Evolutionary conservation across 352 stramenopile species (phyloP).

Genomic region (Phytophthora lateralis): DNA sequence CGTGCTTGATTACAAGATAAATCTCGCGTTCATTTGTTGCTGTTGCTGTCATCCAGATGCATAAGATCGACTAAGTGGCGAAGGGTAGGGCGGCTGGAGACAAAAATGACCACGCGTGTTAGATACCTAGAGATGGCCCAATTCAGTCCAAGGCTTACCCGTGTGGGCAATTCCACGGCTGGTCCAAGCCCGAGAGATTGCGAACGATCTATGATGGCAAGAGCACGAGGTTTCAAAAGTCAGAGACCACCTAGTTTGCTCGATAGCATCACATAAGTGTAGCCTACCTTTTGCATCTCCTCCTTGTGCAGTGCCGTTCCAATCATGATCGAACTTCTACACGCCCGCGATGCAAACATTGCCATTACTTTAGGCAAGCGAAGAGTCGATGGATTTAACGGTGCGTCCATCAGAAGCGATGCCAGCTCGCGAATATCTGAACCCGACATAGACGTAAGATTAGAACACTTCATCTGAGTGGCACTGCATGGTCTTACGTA

Average conservation of each 20-base stretch:
- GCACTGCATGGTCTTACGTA: slow-evolving; percentile 16
- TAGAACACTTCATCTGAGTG: background rate
- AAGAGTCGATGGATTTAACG: slow-evolving; percentile 57
- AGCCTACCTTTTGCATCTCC: slow-evolving; percentile 91
- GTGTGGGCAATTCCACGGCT: slow-evolving; percentile 97
- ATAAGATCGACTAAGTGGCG: slow-evolving; percentile 71
- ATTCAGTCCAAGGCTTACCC: slow-evolving; percentile 47
- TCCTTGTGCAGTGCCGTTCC: slow-evolving; percentile 91
- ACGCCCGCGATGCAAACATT: slow-evolving; percentile 97
- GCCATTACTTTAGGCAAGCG: slow-evolving; percentile 94
- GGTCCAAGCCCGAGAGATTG: slow-evolving; percentile 90
- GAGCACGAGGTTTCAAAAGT: slow-evolving; percentile 1
- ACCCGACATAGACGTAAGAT: background rate
- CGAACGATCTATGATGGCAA: slow-evolving; percentile 65
- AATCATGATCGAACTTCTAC: slow-evolving; percentile 97
- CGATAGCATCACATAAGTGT: background rate
- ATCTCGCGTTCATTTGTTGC: slow-evolving; percentile 17
- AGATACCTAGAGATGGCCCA: background rate
- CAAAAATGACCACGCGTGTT: slow-evolving; percentile 1
- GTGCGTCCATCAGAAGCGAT: slow-evolving; percentile 77
- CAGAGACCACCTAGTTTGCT: background rate
- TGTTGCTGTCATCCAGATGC: slow-evolving; percentile 42
- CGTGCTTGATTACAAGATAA: slow-evolving; percentile 15
- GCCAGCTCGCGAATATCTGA: slow-evolving; percentile 89
- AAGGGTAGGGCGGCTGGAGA: slow-evolving; percentile 68